These are phyloP conservation scores for Populus euphratica DNA, from an alignment of 345 rosid species.

Conservation along the genomic window DNA sequence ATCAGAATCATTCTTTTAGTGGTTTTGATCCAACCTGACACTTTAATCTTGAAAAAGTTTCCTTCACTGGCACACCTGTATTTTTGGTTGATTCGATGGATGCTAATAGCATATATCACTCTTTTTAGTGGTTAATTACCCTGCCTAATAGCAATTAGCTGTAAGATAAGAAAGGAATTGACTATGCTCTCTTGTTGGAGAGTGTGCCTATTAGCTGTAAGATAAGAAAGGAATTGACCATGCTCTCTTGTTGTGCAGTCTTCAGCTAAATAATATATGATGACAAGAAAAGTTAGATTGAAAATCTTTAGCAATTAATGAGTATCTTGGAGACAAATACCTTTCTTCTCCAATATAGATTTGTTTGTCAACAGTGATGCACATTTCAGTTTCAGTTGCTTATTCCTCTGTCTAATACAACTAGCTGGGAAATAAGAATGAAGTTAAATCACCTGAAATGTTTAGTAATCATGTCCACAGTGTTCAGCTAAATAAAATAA, in stretches of 20 bases:
- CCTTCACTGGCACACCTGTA: background rate
- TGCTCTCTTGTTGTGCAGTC: background rate
- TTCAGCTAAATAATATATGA: background rate
- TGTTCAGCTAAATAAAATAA: too few relatives aligned
- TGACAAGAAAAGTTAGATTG: background rate
- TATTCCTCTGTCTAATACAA: too few relatives aligned
- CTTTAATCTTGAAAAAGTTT: background rate
- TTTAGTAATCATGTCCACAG: too few relatives aligned
- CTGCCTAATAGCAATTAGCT: background rate
- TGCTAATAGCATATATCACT: background rate
- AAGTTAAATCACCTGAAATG: too few relatives aligned
- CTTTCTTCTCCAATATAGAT: background rate
- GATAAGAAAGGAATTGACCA: background rate
- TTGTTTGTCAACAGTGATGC: background rate
- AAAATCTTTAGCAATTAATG: background rate
- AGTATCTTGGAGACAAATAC: background rate
- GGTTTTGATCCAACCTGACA: background rate
- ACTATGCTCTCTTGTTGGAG: background rate
- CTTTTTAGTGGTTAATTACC: background rate
- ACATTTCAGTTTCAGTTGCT: too few relatives aligned
- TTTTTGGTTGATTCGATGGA: background rate
- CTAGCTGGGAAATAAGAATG: too few relatives aligned
- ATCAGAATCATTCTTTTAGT: background rate
- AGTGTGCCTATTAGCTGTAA: background rate
- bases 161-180: background rate